phyloP scores from a whole-genome alignment of 306 rosid genomes.

The Malus sylvestris region DNA sequence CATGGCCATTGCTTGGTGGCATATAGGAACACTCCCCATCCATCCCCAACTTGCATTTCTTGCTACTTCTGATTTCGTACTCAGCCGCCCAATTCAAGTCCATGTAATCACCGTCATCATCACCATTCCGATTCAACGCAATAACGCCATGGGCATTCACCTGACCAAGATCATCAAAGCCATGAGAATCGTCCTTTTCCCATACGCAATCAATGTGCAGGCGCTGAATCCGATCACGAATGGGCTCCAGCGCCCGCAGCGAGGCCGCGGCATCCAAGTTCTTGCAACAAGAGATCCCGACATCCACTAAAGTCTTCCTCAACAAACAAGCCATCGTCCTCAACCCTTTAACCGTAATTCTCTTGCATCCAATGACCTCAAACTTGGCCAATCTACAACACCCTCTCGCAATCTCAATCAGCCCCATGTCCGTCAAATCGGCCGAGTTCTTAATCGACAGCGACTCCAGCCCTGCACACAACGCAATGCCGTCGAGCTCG shows the following conservation, averaged over 20 bases:
- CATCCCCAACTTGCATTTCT: slow-evolving; percentile 37
- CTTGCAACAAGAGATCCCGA: slow-evolving; percentile 57
- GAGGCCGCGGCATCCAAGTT: slow-evolving; percentile 53
- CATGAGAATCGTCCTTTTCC: slow-evolving; percentile 22
- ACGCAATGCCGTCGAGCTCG: slow-evolving; percentile 69
- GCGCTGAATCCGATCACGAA: slow-evolving; percentile 51
- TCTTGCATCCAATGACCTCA: slow-evolving; percentile 66
- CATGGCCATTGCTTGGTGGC: slow-evolving; percentile 20
- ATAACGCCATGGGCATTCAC: slow-evolving; percentile 6
- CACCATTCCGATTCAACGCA: neutral
- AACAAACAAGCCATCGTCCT: slow-evolving; percentile 66
- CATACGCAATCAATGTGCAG: slow-evolving; percentile 87
- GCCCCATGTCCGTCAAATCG: slow-evolving; percentile 81
- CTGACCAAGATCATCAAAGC: slow-evolving; percentile 35
- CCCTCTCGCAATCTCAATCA: slow-evolving; percentile 85
- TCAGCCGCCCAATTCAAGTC: slow-evolving; percentile 29
- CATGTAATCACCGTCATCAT: neutral
- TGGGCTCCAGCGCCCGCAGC: slow-evolving; percentile 62
- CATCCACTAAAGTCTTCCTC: slow-evolving; percentile 44
- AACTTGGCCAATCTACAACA: slow-evolving; percentile 58
- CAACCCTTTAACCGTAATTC: slow-evolving; percentile 57
- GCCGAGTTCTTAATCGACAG: slow-evolving; percentile 55
- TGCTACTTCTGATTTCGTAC: slow-evolving; percentile 36
- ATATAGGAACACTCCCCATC: slow-evolving; percentile 23
- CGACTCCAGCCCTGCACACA: slow-evolving; percentile 66